These are phyloP conservation scores for Xylaria digitata DNA, from an alignment of 2,329 filamentous ascomycete species.

Conservation along the genomic window DNA sequence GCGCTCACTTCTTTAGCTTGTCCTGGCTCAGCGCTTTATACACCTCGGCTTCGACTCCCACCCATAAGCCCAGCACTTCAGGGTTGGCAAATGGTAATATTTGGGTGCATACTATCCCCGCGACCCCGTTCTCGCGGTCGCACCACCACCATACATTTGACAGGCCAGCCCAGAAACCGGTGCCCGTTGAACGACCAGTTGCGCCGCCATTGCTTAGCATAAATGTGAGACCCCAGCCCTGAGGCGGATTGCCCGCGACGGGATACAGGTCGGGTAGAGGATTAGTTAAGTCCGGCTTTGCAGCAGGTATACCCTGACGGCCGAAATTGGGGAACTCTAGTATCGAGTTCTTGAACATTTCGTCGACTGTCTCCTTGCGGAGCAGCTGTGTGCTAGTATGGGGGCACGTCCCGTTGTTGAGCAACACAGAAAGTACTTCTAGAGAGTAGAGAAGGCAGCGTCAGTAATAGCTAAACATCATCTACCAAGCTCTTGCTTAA, in stretches of 20 bases:
- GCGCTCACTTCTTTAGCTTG: constrained; percentile 4
- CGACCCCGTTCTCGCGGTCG: constrained; percentile 69
- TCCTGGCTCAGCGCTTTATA: constrained; percentile 46
- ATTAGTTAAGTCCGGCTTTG: constrained; percentile 63
- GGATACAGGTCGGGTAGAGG: constrained; percentile 63
- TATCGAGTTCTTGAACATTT: constrained; percentile 75
- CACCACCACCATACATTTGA: constrained; percentile 72
- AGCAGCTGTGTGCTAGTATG: constrained; percentile 66
- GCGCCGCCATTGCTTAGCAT: constrained; percentile 60
- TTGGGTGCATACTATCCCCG: constrained; percentile 62
- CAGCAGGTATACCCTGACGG: constrained; percentile 56
- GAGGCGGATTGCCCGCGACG: constrained; percentile 58
- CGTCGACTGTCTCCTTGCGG: constrained; percentile 65
- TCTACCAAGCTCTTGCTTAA: not conserved
- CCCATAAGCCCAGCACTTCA: constrained; percentile 56
- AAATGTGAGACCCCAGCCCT: constrained; percentile 73
- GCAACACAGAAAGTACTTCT: constrained; percentile 70
- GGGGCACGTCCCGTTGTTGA: constrained; percentile 73
- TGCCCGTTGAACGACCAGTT: constrained; percentile 64
- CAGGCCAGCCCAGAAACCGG: constrained; percentile 68
- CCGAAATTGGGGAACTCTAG: constrained; percentile 65
- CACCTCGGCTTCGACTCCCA: constrained; percentile 53
- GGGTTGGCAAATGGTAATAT: constrained; percentile 62
- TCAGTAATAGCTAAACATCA: not conserved
- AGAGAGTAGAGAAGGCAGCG: not conserved